Evolutionary conservation across 306 rosid species (phyloP), one percentile per base, ranked within the genome.

Genomic region (Alnus rubra): DNA sequence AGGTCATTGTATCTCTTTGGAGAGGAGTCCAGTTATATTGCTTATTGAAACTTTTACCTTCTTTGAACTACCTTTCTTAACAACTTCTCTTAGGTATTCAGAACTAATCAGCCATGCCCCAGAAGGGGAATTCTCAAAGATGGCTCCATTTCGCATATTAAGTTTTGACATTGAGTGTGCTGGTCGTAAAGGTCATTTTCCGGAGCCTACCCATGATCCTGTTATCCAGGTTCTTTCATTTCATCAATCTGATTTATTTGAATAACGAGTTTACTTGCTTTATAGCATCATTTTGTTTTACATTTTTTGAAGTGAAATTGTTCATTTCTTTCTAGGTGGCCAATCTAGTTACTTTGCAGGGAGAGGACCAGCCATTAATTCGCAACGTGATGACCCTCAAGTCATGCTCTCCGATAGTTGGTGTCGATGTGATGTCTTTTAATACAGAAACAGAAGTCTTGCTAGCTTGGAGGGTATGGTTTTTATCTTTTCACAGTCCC

Each of bases 101-200:
- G 91, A 92, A 23, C 85, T 95, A 86, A 88, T 91, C 79, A 95
- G 98, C 81, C 96, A 95, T 84, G 87, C 88, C 31, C 97, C 98
- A 78, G 98, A 95, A 85, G 98, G 97, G 72, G 98, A 91, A 82
- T 90, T 85, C 81, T 95, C 97, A 4, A 95, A 92, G 90, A 92
- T 95, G 98, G 98, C 98, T 79, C 98, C 98, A 44, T 95, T 95
- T 88, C 98, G 97, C 82, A 88, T 95, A 76, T 83, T 95, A 87
- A 95, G 98, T 88, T 90, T 95, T 91, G 98, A 95, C 85, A 95
- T 95, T 70, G 98, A 95, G 91, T 95, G 98, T 90, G 97, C 98
- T 81, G 98, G 98, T 50, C 98, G 98, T 55, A 95, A 92, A 83
- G 98, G 98, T 78, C 97, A 95, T 80, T 95, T 95, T 84, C 98